Percentiles rank a stretch among this genome's conserved stretches.
Conservation (phyloP, 2,329 filamentous ascomycete genomes). For the Penicillium sp. region DNA sequence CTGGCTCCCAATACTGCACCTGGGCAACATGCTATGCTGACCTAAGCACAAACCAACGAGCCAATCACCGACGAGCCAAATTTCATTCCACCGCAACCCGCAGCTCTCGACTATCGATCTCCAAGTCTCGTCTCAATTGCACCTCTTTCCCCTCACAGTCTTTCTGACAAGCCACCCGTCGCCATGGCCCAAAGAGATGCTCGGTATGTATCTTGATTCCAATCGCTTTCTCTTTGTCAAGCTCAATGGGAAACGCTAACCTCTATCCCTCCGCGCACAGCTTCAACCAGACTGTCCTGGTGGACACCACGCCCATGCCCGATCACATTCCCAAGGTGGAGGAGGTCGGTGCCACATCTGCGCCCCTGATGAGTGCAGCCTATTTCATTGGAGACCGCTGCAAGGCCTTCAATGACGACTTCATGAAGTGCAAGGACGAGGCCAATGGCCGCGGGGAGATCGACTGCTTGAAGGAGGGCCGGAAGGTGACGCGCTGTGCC, state of each 20-base stretch:
- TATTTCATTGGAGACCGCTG: slow-evolving; percentile 98
- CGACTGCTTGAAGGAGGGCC: slow-evolving; percentile 92
- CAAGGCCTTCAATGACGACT: slow-evolving; percentile 96
- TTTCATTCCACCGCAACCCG: slow-evolving; percentile 30
- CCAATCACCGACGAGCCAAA: slow-evolving; percentile 36
- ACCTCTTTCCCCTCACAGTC: slow-evolving; percentile 10
- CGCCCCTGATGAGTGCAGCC: slow-evolving; percentile 83
- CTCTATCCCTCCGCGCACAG: slow-evolving; percentile 49
- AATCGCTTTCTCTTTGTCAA: background rate
- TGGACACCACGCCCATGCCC: slow-evolving; percentile 94
- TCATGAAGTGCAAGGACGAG: slow-evolving; percentile 99
- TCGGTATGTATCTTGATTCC: slow-evolving; percentile 22
- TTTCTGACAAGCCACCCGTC: slow-evolving; percentile 18
- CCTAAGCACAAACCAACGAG: slow-evolving; percentile 13
- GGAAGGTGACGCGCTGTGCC: slow-evolving; percentile 94
- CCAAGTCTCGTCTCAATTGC: slow-evolving; percentile 22
- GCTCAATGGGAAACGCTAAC: slow-evolving; percentile 17
- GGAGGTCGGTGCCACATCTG: slow-evolving; percentile 90
- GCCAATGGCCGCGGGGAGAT: slow-evolving; percentile 86
- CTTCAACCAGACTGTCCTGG: slow-evolving; percentile 89
- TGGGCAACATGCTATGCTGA: slow-evolving; percentile 11
- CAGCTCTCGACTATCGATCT: slow-evolving; percentile 22
- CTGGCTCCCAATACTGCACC: background rate
- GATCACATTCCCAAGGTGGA: slow-evolving; percentile 86
- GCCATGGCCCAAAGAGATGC: slow-evolving; percentile 33